Evolutionary conservation across 352 stramenopile species (phyloP).

Genomic region (Pythium plurisporium): DNA sequence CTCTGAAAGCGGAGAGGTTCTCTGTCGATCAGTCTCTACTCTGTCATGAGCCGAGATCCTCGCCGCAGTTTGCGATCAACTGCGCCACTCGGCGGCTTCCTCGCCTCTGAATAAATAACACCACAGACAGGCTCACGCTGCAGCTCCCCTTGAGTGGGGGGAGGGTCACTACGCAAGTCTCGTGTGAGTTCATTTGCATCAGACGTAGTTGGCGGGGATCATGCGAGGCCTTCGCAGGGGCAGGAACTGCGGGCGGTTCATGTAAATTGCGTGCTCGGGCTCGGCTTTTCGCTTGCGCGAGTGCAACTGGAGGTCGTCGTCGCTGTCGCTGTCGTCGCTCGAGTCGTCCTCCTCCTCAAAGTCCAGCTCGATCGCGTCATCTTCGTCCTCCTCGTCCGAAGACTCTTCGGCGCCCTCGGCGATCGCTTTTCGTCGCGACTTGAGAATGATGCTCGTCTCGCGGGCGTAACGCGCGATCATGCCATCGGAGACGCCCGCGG

Average conservation of each 20-base stretch:
- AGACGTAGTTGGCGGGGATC: conserved; percentile 62
- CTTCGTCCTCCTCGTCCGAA: conserved; percentile 25
- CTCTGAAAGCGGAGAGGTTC: too few species aligned
- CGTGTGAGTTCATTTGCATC: conserved; percentile 2
- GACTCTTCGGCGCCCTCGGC: conserved; percentile 21
- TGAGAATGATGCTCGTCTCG: conserved; percentile 46
- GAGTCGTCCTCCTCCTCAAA: conserved; percentile 12
- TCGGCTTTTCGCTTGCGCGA: conserved; percentile 45
- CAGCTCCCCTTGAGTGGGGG: too few species aligned
- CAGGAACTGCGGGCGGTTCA: conserved; percentile 34
- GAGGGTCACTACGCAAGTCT: neutral
- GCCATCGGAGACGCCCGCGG: conserved; percentile 30
- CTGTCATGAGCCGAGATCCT: neutral
- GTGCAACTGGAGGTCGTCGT: conserved; percentile 18
- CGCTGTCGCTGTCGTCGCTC: conserved; percentile 12
- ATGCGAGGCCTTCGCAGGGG: conserved; percentile 54
- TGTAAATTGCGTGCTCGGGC: conserved; percentile 35
- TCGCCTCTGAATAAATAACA: conserved; percentile 12
- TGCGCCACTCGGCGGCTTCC: neutral
- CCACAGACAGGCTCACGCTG: too few species aligned
- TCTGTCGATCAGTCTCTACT: conserved; percentile 9
- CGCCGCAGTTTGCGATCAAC: conserved; percentile 8
- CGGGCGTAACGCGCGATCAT: conserved; percentile 40
- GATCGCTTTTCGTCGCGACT: conserved; percentile 31
- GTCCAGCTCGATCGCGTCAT: conserved; percentile 5